Percentiles rank a stretch among this genome's conserved stretches.
Evolutionary conservation across 306 rosid species (phyloP).

Genomic region (Vigna unguiculata): DNA sequence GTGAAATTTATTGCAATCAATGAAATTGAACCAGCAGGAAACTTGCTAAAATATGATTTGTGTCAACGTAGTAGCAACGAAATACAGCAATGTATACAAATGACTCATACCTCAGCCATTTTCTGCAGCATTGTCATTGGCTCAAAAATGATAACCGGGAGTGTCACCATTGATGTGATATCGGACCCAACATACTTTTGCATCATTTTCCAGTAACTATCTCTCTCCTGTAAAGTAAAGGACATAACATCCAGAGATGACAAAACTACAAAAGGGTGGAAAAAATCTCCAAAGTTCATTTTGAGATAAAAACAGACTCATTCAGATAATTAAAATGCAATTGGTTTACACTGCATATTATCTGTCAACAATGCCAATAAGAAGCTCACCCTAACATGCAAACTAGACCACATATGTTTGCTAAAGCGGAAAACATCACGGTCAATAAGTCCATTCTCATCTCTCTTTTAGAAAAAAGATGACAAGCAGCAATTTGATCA

Average conservation of each 20-base stretch:
- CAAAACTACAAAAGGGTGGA: not conserved
- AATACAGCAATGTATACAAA: conserved; percentile 21
- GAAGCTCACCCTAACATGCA: conserved; percentile 22
- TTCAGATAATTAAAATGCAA: conserved; percentile 11
- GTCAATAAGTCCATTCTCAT: conserved; percentile 34
- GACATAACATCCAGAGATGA: conserved; percentile 32
- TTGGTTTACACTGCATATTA: conserved; percentile 23
- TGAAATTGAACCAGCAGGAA: conserved; percentile 29
- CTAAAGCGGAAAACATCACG: conserved; percentile 17
- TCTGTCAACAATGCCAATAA: not conserved
- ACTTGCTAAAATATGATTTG: conserved; percentile 38
- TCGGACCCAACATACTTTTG: conserved; percentile 91
- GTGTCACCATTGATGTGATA: conserved; percentile 94
- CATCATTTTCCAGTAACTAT: conserved; percentile 98
- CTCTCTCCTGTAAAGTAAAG: conserved; percentile 70
- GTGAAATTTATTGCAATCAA: conserved; percentile 39
- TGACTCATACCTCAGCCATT: conserved; percentile 88
- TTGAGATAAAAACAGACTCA: not conserved
- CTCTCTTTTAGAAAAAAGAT: not conserved
- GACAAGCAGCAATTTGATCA: not conserved
- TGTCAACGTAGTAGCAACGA: conserved; percentile 15
- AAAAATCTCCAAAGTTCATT: not conserved
- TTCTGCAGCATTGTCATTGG: conserved; percentile 96
- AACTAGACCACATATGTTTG: conserved; percentile 10
- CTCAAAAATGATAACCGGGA: conserved; percentile 94